Percentiles rank a stretch among this genome's conserved stretches.
These are phyloP conservation scores for Cladophialophora exuberans DNA, from an alignment of 2,329 filamentous ascomycete genomes.

Conservation along the genomic window DNA sequence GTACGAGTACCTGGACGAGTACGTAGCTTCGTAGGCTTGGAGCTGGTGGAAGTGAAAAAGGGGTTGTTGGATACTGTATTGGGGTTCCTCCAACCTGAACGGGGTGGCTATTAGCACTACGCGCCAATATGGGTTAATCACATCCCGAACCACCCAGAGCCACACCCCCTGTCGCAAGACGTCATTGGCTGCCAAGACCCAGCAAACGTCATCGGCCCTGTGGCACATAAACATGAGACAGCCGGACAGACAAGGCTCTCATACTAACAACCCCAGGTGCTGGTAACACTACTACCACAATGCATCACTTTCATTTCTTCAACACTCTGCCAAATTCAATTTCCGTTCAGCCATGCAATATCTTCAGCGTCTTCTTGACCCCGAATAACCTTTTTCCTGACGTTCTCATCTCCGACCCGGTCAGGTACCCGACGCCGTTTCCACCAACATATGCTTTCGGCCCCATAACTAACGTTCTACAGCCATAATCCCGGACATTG, in stretches of 20 bases:
- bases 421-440: conserved; percentile 11
- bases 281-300: background rate
- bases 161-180: background rate
- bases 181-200: conserved; percentile 5
- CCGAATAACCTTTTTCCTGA: no score
- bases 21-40: no score
- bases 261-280: background rate
- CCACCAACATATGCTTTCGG: background rate
- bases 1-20: no score
- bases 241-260: no score
- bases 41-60: conserved; percentile 2
- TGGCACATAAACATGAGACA: conserved; percentile 9
- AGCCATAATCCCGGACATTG: background rate
- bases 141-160: background rate
- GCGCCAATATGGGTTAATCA: no score
- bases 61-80: no score
- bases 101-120: no score
- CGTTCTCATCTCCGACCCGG: background rate
- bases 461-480: conserved; percentile 1
- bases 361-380: background rate
- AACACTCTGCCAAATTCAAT: background rate
- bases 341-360: background rate
- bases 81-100: no score
- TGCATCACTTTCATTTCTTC: no score
- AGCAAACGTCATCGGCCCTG: conserved; percentile 7